Base-by-base conservation (phyloP, 2,329 filamentous ascomycete genomes). In the Karstenula rhodostoma region DNA sequence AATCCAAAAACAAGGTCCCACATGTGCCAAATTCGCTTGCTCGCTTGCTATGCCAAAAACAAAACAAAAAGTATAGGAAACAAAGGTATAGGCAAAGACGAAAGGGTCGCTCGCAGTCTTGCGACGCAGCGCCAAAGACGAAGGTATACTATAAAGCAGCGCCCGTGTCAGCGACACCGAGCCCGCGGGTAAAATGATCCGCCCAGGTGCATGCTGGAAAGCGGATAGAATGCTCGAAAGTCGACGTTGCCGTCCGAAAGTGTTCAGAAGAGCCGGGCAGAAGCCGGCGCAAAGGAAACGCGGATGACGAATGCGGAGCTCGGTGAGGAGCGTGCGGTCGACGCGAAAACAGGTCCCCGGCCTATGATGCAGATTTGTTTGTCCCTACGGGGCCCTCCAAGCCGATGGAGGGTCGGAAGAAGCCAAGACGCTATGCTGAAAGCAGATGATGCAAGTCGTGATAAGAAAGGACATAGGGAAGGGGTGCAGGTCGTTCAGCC, bases 361-460 rank as follows among this genome's bases (percentile, higher is more conserved):
- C 70, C 73, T 70, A 72, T 67, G 68, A 76, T 77, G 73, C 74
- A 75, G 66, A 69, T 67, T 35, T 35, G 33, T n/a, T 67, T 67
- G 68, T 75, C 73, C 70, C 69, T 73, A 73, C 57, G 66, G 59
- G 64, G 58, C 58, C 64, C 66, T 42, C 46, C 37, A 59, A 48
- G 48, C 33, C 32, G 57, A 55, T 27, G 59, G 65, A 67, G 44
- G 48, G 46, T 52, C 40, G 25, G 70, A 53, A 70, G 69, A 75
- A 75, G 59, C 61, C 66, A 74, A 74, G 73, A 60, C 70, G 71
- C 71, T 73, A 75, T 75, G 72, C 72, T 71, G 64, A 63, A 68
- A 68, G 67, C 63, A 50, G 59, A 70, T 57, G 55, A 67, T 72
- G 70, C 70, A 74, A 73, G 67, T 44, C 19, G 64, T 65, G 60